Conservation (phyloP, 2,329 filamentous ascomycete species). For the Periconia sp. region DNA sequence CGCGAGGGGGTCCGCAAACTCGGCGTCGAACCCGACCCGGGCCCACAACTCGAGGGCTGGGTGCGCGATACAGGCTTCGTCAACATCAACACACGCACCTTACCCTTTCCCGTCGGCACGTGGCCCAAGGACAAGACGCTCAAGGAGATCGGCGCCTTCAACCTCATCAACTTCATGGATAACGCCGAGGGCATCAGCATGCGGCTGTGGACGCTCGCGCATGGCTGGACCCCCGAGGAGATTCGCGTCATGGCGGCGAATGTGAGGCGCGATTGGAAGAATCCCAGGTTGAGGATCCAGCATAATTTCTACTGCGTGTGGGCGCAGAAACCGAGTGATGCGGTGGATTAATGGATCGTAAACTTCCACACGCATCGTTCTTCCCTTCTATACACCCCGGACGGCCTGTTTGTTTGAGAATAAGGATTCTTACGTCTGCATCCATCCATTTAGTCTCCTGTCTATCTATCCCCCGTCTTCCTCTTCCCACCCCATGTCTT, state of each 20-base stretch:
- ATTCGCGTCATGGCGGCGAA: constrained; percentile 26
- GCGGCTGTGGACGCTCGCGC: constrained; percentile 14
- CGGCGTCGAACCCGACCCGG: constrained; percentile 47
- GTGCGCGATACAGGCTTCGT: constrained; percentile 26
- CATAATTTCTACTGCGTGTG: constrained; percentile 28
- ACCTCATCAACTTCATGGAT: constrained; percentile 26
- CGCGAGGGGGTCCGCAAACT: constrained; percentile 42
- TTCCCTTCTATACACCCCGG: too few relatives aligned
- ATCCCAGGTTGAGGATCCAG: constrained; percentile 23
- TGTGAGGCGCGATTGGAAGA: constrained; percentile 22
- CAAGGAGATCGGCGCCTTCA: constrained; percentile 31
- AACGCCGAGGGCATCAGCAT: constrained; percentile 27
- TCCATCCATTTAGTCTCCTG: too few relatives aligned
- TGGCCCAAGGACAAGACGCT: constrained; percentile 30
- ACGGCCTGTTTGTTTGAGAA: too few relatives aligned
- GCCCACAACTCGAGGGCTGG: constrained; percentile 25
- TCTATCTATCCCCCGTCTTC: too few relatives aligned
- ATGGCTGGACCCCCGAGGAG: constrained; percentile 22
- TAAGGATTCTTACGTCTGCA: too few relatives aligned
- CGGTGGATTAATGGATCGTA: too few relatives aligned
- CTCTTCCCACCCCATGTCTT: too few relatives aligned
- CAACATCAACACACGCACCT: constrained; percentile 19
- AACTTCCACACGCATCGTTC: too few relatives aligned
- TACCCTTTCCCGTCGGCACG: constrained; percentile 24
- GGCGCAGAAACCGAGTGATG: constrained; percentile 18